Evolutionary conservation across 345 rosid genomes (phyloP).

Genomic region (Gossypium bickii): DNA sequence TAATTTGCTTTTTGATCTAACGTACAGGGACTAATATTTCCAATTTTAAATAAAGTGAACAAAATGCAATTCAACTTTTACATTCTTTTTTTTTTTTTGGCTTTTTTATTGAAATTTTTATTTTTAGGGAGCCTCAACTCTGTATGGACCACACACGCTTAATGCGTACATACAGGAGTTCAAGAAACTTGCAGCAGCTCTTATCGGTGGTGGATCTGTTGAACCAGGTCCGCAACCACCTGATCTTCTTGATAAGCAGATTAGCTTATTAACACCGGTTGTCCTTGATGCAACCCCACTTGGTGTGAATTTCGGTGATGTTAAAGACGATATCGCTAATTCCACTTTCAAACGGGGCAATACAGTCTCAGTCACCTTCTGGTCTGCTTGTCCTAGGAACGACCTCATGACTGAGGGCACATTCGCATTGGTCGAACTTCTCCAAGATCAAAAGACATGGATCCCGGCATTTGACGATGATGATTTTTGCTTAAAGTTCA

Average conservation of each 20-base stretch:
- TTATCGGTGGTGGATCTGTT: constrained; percentile 38
- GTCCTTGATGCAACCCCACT: constrained; percentile 59
- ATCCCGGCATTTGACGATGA: constrained; percentile 75
- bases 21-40: too few species aligned
- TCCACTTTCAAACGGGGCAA: constrained; percentile 59
- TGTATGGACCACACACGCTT: constrained; percentile 80
- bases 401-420: constrained; percentile 93
- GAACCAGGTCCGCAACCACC: constrained; percentile 65
- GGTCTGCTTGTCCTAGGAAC: constrained; percentile 88
- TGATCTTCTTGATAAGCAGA: constrained; percentile 63
- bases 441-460: constrained; percentile 56
- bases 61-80: too few species aligned
- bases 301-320: constrained; percentile 63
- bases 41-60: too few species aligned
- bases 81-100: too few species aligned
- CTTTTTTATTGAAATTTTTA: neutral
- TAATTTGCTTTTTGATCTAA: too few species aligned
- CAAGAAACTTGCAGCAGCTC: constrained; percentile 69
- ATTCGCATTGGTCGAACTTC: constrained; percentile 68
- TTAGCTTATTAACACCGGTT: constrained; percentile 67
- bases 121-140: constrained; percentile 79
- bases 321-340: constrained; percentile 59
- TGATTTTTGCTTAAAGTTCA: constrained; percentile 73
- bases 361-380: constrained; percentile 58
- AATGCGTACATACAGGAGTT: constrained; percentile 83